Conservation (phyloP, 2,329 filamentous ascomycete species). For the Polytolypa hystricis region DNA sequence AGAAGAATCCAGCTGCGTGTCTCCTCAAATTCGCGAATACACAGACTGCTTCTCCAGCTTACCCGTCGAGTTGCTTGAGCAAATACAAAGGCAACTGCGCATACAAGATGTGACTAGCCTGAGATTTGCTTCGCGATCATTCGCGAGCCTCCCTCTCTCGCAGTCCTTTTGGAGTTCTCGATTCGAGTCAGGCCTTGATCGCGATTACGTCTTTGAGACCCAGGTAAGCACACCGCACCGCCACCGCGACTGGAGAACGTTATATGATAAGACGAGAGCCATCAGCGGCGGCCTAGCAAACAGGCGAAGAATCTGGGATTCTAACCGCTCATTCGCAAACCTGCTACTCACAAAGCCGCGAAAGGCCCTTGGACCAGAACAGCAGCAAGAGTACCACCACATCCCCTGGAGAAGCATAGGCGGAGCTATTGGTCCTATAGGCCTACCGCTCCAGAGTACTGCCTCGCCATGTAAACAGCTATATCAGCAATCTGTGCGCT, state of each 20-base stretch:
- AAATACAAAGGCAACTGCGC: constrained; percentile 11
- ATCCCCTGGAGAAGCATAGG: constrained; percentile 3
- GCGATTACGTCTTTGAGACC: constrained; percentile 13
- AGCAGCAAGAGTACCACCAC: constrained; percentile 3
- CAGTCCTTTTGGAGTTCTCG: constrained; percentile 16
- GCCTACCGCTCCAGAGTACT: neutral
- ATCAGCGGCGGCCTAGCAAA: constrained; percentile 8
- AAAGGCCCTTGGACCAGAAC: neutral
- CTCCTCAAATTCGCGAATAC: constrained; percentile 1
- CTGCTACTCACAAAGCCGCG: constrained; percentile 8
- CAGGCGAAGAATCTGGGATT: constrained; percentile 13
- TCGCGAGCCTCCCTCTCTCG: constrained; percentile 12
- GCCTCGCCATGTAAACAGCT: constrained; percentile 8
- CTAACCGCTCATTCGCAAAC: constrained; percentile 8
- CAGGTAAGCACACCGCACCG: constrained; percentile 4
- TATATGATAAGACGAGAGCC: constrained; percentile 12
- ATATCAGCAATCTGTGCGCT: constrained; percentile 8
- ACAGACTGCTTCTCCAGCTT: constrained; percentile 12
- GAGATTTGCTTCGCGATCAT: constrained; percentile 13
- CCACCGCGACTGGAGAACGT: constrained; percentile 15
- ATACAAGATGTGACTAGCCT: constrained; percentile 10
- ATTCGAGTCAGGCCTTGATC: constrained; percentile 11
- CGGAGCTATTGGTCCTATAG: constrained; percentile 2
- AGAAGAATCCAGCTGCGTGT: neutral
- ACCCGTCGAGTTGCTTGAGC: constrained; percentile 13